Evolutionary conservation across 1,284 basidiomycete species (phyloP).

Genomic region (Pseudozyma thailandica): DNA sequence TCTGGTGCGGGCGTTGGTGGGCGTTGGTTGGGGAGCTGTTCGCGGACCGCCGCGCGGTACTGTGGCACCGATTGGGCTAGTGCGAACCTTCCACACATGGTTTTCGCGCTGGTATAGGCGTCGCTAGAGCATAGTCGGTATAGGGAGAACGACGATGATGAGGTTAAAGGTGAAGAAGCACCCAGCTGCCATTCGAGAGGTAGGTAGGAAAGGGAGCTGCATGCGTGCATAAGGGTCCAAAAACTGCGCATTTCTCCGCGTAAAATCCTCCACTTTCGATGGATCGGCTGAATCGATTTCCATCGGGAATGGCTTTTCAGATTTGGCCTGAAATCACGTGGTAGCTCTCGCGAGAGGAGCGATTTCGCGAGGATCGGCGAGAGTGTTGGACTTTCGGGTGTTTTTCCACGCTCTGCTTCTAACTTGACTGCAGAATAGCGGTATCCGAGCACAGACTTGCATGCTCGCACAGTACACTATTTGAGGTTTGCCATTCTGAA

Average conservation of each 20-base stretch:
- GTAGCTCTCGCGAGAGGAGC: conserved; percentile 8
- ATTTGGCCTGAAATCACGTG: conserved; percentile 24
- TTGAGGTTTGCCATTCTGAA: neutral
- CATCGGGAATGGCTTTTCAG: neutral
- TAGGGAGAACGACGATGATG: neutral
- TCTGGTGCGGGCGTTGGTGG: conserved; percentile 16
- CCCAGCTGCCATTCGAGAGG: neutral
- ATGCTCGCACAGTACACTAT: neutral
- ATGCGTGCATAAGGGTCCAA: conserved; percentile 1
- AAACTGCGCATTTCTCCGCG: neutral
- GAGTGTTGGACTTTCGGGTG: conserved; percentile 27
- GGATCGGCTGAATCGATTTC: neutral
- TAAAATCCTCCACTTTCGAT: neutral
- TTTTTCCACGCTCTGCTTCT: conserved; percentile 23
- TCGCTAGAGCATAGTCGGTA: conserved; percentile 2
- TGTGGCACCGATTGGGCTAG: conserved; percentile 48
- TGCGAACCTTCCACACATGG: conserved; percentile 59
- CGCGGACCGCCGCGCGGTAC: conserved; percentile 37
- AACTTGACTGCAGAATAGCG: neutral
- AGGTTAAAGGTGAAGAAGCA: neutral
- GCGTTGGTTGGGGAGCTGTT: conserved; percentile 24
- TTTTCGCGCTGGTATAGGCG: no score
- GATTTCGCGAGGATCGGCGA: conserved; percentile 7
- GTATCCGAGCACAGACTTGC: conserved; percentile 1
- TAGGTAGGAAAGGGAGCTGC: neutral